Conservation (phyloP, 768 basidiomycete genomes). For the Pleurotus pulmonarius region DNA sequence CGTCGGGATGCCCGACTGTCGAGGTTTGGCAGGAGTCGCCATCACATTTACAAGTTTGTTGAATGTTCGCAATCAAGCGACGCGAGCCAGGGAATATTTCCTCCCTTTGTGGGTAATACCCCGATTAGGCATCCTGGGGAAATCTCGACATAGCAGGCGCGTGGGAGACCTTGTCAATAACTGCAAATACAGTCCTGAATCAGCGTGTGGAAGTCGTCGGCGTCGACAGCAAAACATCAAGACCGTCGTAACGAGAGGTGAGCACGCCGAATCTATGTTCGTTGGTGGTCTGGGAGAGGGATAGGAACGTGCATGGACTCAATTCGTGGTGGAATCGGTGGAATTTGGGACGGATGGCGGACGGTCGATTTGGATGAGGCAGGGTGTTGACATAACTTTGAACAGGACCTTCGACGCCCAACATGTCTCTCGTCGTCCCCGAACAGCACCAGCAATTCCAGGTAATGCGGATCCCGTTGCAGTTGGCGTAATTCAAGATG, state of each 20-base stretch:
- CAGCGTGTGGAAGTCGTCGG: neutral
- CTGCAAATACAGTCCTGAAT: neutral
- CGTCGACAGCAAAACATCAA: constrained; percentile 3
- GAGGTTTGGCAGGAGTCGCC: constrained; percentile 36
- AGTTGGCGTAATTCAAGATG: neutral
- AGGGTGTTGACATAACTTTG: constrained; percentile 4
- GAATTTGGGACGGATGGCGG: constrained; percentile 15
- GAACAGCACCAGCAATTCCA: constrained; percentile 96
- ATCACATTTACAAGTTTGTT: constrained; percentile 3
- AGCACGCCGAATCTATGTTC: constrained; percentile 2
- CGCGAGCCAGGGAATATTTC: neutral
- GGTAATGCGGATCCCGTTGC: constrained; percentile 33
- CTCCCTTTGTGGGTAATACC: neutral
- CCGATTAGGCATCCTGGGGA: neutral
- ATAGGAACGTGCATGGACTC: neutral
- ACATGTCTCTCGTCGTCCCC: constrained; percentile 96
- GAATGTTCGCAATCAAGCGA: neutral
- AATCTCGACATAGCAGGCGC: neutral
- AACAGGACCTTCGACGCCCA: constrained; percentile 19
- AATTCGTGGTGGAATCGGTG: neutral
- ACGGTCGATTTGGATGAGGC: constrained; percentile 11
- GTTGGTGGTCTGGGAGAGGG: neutral
- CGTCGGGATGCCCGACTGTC: constrained; percentile 38
- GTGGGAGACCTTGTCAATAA: neutral
- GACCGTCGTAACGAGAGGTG: constrained; percentile 4